A percentile compares a stretch with the other conserved stretches of the same genome.
Evolutionary conservation across 2,329 filamentous ascomycete genomes (phyloP).

Genomic region (Beauveria australis): DNA sequence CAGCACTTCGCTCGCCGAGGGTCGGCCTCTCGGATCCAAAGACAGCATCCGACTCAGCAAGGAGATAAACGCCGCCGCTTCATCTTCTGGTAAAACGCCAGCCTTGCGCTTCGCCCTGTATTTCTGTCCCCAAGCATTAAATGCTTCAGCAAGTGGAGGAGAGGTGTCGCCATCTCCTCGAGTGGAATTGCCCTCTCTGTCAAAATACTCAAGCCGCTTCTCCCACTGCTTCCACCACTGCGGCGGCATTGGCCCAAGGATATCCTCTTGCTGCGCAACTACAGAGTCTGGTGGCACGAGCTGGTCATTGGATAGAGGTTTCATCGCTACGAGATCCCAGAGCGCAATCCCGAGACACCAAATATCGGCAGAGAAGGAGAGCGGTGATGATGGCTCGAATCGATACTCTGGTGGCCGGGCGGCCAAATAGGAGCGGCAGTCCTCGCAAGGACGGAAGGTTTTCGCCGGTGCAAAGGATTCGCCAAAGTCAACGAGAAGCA

Average conservation of each 20-base stretch:
- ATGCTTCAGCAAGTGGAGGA: conserved; percentile 20
- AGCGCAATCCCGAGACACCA: conserved; percentile 17
- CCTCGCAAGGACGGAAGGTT: conserved; percentile 16
- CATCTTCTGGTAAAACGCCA: conserved; percentile 16
- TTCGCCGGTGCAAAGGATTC: conserved; percentile 21
- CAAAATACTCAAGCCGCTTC: not conserved
- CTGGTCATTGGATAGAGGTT: conserved; percentile 17
- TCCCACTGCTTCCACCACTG: conserved; percentile 13
- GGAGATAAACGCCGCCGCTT: conserved; percentile 17
- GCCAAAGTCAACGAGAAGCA: conserved; percentile 27
- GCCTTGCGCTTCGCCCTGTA: conserved; percentile 14
- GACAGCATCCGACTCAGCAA: conserved; percentile 24
- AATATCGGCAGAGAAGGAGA: conserved; percentile 15
- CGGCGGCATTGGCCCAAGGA: conserved; percentile 15
- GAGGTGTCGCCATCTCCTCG: conserved; percentile 12
- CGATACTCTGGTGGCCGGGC: conserved; percentile 10
- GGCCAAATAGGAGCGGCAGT: conserved; percentile 15
- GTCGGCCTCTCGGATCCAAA: conserved; percentile 21
- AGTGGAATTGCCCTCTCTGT: not conserved
- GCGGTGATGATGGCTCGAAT: conserved; percentile 6
- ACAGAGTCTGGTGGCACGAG: conserved; percentile 15
- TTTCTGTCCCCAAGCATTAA: conserved; percentile 19
- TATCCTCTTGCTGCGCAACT: conserved; percentile 17
- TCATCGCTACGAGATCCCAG: conserved; percentile 19
- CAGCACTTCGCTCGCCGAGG: conserved; percentile 22